These are phyloP conservation scores for Aspergillus campestris DNA, from an alignment of 495 filamentous ascomycete genomes.

Conservation along the genomic window DNA sequence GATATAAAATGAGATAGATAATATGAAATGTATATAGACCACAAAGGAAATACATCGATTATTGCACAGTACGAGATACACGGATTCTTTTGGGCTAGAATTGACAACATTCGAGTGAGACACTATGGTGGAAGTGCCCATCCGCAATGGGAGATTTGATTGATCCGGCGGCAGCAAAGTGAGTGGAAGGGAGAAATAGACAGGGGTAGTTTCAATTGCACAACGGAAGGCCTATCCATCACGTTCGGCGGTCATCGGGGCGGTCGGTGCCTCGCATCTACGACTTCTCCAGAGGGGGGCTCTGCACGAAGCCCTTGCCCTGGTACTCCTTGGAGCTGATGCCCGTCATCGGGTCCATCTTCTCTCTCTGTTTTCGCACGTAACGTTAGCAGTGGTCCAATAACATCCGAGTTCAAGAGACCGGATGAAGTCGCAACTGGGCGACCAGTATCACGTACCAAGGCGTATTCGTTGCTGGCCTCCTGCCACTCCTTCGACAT, in stretches of 20 bases:
- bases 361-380: conserved; percentile 54
- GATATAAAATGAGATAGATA: not conserved
- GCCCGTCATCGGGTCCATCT: conserved; percentile 84
- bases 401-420: not conserved
- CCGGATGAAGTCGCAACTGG: not conserved
- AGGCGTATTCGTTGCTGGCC: conserved; percentile 82
- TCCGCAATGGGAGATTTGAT: conserved; percentile 5
- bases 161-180: conserved; percentile 12
- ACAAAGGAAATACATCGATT: conserved; percentile 45
- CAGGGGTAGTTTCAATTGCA: not conserved
- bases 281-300: conserved; percentile 40
- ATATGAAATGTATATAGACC: conserved; percentile 28
- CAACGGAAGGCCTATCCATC: conserved; percentile 4
- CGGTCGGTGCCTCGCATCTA: conserved; percentile 13
- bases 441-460: conserved; percentile 44
- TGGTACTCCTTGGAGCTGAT: conserved; percentile 70
- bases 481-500: conserved; percentile 96
- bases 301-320: conserved; percentile 79
- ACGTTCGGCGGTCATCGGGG: conserved; percentile 9
- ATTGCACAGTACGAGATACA: conserved; percentile 46
- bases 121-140: conserved; percentile 17
- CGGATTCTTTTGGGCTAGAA: conserved; percentile 31
- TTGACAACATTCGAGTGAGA: conserved; percentile 30
- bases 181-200: conserved; percentile 2
- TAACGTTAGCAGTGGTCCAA: conserved; percentile 6